These are phyloP conservation scores for Patellifolia procumbens DNA, from an alignment of 179 eudicot genomes.

Conservation along the genomic window DNA sequence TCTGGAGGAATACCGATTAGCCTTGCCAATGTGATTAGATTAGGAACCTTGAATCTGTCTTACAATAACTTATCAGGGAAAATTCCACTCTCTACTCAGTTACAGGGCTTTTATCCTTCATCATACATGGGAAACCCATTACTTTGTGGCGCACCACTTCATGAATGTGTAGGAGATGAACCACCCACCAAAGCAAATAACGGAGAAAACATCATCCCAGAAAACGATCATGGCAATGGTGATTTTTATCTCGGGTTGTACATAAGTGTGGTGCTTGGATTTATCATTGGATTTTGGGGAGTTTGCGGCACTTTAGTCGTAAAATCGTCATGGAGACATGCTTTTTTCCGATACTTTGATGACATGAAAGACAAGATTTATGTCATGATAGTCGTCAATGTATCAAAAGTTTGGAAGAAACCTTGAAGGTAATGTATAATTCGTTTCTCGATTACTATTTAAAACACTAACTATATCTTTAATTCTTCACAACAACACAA, in stretches of 20 bases:
- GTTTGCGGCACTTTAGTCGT: neutral
- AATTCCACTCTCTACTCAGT: conserved; percentile 31
- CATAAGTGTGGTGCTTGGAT: neutral
- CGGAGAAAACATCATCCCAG: too few species aligned
- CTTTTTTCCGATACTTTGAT: neutral
- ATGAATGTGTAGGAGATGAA: neutral
- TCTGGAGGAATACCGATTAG: conserved; percentile 30
- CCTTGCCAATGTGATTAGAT: conserved; percentile 15
- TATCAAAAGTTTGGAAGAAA: neutral
- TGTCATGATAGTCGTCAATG: neutral
- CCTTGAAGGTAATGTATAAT: too few species aligned
- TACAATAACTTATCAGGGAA: conserved; percentile 26
- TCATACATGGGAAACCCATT: conserved; percentile 21
- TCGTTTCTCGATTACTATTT: too few species aligned
- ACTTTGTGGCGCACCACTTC: conserved; percentile 34
- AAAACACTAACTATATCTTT: too few species aligned
- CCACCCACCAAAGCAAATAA: too few species aligned
- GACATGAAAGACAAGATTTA: neutral
- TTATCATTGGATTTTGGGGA: neutral
- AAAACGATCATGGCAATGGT: neutral
- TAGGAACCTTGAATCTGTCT: conserved; percentile 26
- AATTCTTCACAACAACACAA: too few species aligned
- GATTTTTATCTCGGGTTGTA: neutral
- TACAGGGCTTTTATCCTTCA: conserved; percentile 28
- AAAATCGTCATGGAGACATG: neutral